Evolutionary conservation across 2,329 filamentous ascomycete genomes (phyloP), one percentile per base, ranked within the genome.

Genomic region (Epichloe aotearoae): DNA sequence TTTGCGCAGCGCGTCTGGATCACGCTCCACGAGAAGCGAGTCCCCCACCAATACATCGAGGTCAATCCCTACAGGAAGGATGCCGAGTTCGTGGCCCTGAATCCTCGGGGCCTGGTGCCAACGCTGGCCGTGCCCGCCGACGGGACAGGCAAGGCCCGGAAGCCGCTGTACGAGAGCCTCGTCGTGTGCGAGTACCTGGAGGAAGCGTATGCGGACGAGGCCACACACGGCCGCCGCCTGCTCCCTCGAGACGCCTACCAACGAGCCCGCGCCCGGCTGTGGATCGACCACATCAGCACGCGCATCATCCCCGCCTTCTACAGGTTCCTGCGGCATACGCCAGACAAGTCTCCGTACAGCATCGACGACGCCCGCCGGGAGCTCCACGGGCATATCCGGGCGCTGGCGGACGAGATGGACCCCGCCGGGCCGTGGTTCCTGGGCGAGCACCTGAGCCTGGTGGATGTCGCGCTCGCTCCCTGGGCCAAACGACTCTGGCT

Each of bases 11-110:
- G 85, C 17, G 74, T 76, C 14, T 88, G 85, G 82, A 81, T 88
- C 54, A 77, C 82, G 1, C 73, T 90, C 11, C 76, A 82, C 59
- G 85, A 89, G 63, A 89, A 90, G 64, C 67, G 73, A 2, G 83
- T 88, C 33, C 76, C 15, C 15, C 83, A 90, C 62, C 81, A 89
- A 67, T 88, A 87, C 63, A 73, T 86, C 55, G 83, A 87, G 69
- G 82, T 88, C 53, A 88, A 89, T 64, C 86, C 86, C 0, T 89
- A 89, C 70, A 71, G 82, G 64, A 90, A 90, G 60, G 80, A 79
- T 0, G 66, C 76, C 3, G 80, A 76, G 1, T 82, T 89, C 30
- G 71, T 90, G 20, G 72, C 74, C 8, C 71, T 90, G 55, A 91
- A 91, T 61, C 86, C 86, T 0, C 77, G 84, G 12, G 86, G 86